Evolutionary conservation across 2,329 filamentous ascomycete genomes (phyloP), one percentile per base, ranked within the genome.

Genomic region (Ascochyta fabae): DNA sequence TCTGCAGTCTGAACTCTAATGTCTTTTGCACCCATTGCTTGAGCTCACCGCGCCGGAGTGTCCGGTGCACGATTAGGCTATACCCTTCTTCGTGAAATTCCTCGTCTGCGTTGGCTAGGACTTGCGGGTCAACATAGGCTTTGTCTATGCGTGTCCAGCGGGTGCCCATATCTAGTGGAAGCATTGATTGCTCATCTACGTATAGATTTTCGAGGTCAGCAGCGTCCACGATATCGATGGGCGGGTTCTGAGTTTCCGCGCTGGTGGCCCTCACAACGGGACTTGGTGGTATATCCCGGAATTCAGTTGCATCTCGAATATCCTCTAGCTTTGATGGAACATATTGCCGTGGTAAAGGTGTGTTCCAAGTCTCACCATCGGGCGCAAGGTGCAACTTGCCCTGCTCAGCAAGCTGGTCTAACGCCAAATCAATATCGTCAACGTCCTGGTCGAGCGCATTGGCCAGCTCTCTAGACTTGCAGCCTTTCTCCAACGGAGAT

Each of bases 91-190:
- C 53, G 24, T 68, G 60, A 22, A 64, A 69, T 2, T 52, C 41
- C 23, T 66, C 59, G 6, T 58, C 53, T 12, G 53, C 41, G 34
- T 64, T 55, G n/a, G 27, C 29, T 2, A 70, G 53, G 1, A 65
- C 62, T 23, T 60, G 39, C 13, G 61, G 33, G 23, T 62, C 62
- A 7, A 71, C 60, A 7, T 68, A 43, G 2, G 52, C 51, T 10
- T 61, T 46, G 29, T 64, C 59, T 34, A 71, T 61, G 16, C 58
- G 56, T 5, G 66, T 67, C 61, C 64, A 67, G 19, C 53, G 59
- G 15, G 41, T 51, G 15, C 38, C 48, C 9, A 19, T 39, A 12
- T 40, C 41, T 27, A 43, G 42, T 26, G 44, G 42, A 23, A 60
- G 64, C 7, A 56, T 48, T 35, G 53, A 56, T 51, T 55, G 56